Conservation (phyloP, 2,329 filamentous ascomycete species). For the Aspergillus cejpii region DNA sequence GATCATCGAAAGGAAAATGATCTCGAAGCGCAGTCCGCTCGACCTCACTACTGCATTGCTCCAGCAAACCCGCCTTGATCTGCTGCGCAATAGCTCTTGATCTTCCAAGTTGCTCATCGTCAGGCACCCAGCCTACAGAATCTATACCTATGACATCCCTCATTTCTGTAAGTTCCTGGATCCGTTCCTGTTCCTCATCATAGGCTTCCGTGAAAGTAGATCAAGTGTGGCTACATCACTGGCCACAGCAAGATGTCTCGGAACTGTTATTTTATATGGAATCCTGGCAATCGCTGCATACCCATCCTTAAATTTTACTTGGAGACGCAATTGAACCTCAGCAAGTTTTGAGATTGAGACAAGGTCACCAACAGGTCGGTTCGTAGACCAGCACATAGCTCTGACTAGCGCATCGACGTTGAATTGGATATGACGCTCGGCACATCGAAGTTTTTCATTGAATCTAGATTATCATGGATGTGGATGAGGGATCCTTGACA, state of each 20-base stretch:
- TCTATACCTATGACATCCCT: background rate
- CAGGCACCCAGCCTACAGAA: background rate
- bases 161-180: background rate
- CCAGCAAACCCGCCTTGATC: constrained; percentile 4
- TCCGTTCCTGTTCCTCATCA: background rate
- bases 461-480: background rate
- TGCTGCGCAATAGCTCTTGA: constrained; percentile 1
- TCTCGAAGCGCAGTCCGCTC: background rate
- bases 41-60: constrained; percentile 1
- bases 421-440: background rate
- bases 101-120: background rate
- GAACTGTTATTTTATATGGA: background rate
- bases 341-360: background rate
- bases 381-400: background rate
- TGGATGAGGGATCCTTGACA: no score
- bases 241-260: background rate
- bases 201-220: background rate
- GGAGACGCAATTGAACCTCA: background rate
- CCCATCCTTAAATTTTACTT: background rate
- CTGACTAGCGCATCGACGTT: background rate
- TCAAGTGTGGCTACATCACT: background rate
- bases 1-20: constrained; percentile 9
- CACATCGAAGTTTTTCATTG: background rate
- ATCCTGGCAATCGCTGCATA: background rate
- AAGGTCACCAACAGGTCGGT: background rate